Evolutionary conservation across 768 basidiomycete genomes (phyloP).

Genomic region (Amanita fuliginea): DNA sequence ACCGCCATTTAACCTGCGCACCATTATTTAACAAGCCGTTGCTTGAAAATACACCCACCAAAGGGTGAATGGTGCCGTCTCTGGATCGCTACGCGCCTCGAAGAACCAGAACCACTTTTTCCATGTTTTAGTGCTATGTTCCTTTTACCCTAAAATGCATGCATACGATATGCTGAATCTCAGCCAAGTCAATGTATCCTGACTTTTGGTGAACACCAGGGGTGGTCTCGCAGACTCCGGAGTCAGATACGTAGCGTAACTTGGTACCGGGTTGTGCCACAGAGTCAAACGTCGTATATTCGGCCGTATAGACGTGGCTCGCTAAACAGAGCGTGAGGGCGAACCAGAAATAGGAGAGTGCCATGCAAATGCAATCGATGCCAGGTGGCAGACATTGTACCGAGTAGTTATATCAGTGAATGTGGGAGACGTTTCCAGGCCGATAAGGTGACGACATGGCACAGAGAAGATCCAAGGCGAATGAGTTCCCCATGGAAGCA

Average conservation of each 20-base stretch:
- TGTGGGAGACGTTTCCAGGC: background rate
- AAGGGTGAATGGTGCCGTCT: constrained; percentile 55
- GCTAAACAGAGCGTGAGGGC: background rate
- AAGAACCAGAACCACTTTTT: constrained; percentile 69
- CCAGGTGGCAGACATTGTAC: background rate
- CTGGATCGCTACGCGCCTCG: constrained; percentile 45
- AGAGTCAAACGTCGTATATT: constrained; percentile 13
- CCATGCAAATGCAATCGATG: background rate
- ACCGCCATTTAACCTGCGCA: constrained; percentile 41
- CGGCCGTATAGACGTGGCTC: too few relatives aligned
- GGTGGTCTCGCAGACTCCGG: constrained; percentile 58
- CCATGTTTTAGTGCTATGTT: background rate
- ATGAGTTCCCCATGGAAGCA: too few relatives aligned
- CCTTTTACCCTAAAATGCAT: background rate
- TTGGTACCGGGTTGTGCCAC: constrained; percentile 14
- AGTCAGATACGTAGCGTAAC: constrained; percentile 43
- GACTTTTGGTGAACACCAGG: constrained; percentile 48
- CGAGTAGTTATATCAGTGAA: background rate
- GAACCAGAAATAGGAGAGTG: background rate
- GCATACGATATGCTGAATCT: constrained; percentile 46
- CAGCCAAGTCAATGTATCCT: constrained; percentile 49
- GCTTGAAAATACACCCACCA: constrained; percentile 27
- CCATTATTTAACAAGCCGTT: background rate
- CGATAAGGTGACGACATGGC: background rate
- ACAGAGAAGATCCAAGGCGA: too few relatives aligned